phyloP scores from a whole-genome alignment of 2,329 filamentous ascomycete genomes.

The Westerdykella sp. region DNA sequence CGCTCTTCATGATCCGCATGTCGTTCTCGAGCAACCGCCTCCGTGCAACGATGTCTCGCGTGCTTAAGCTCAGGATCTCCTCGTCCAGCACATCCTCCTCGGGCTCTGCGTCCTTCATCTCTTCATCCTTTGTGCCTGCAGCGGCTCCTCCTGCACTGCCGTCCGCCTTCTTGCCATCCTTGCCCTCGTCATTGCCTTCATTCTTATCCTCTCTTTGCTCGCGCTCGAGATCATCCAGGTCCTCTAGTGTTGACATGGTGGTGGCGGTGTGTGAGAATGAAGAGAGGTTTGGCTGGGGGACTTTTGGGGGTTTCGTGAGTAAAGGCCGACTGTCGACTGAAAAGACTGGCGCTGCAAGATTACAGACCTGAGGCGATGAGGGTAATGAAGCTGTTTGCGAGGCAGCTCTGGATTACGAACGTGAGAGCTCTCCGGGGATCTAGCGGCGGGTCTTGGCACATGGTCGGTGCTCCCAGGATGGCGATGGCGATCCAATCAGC shows the following conservation, averaged over 20 bases:
- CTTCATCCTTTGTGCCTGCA: constrained; percentile 53
- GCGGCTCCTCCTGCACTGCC: constrained; percentile 30
- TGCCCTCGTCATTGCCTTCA: constrained; percentile 43
- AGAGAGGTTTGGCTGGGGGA: background rate
- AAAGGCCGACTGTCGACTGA: no score
- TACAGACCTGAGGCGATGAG: background rate
- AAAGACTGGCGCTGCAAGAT: no score
- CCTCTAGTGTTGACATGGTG: constrained; percentile 81
- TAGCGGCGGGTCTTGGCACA: background rate
- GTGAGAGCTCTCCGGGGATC: constrained; percentile 6
- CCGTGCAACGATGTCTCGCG: constrained; percentile 88
- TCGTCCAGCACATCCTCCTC: constrained; percentile 80
- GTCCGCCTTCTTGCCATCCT: constrained; percentile 53
- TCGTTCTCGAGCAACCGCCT: constrained; percentile 94
- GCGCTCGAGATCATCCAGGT: constrained; percentile 83
- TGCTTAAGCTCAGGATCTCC: constrained; percentile 87
- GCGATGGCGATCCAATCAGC: background rate
- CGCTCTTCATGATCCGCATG: constrained; percentile 96
- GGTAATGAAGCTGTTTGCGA: constrained; percentile 19
- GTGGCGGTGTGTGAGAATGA: constrained; percentile 15
- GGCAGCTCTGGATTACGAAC: constrained; percentile 34
- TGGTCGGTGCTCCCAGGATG: background rate
- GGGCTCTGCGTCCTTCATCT: constrained; percentile 77
- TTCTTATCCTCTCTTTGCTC: constrained; percentile 68
- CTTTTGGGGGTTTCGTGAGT: no score